These are phyloP conservation scores for Blastobotrys americana DNA, from an alignment of 805 yeast genomes.

Conservation along the genomic window DNA sequence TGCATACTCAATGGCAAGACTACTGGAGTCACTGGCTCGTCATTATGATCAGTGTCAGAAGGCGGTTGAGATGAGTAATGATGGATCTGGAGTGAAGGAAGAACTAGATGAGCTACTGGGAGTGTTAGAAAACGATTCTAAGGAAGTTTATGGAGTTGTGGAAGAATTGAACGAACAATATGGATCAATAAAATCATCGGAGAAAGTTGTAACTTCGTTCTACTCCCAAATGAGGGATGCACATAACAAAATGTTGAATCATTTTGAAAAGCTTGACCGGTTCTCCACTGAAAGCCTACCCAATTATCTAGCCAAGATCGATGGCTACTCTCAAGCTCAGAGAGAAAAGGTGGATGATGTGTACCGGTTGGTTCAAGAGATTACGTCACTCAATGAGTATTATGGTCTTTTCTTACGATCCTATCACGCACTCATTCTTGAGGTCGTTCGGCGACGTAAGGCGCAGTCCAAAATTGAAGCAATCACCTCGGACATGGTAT, in stretches of 20 bases:
- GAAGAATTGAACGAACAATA: constrained; percentile 21
- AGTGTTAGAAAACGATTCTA: constrained; percentile 38
- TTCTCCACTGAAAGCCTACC: constrained; percentile 19
- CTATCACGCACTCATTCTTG: constrained; percentile 46
- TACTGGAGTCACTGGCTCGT: constrained; percentile 63
- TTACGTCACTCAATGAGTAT: constrained; percentile 40
- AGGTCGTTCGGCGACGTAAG: constrained; percentile 43
- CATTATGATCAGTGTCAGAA: constrained; percentile 75
- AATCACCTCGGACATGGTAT: constrained; percentile 38
- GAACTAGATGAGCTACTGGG: constrained; percentile 48
- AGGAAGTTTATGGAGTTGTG: constrained; percentile 28
- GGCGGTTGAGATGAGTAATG: constrained; percentile 37
- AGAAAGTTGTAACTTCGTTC: constrained; percentile 17
- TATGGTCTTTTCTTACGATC: constrained; percentile 45
- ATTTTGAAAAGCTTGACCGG: constrained; percentile 13
- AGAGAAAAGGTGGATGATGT: constrained; percentile 24
- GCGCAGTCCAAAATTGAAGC: constrained; percentile 36
- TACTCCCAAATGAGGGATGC: constrained; percentile 20
- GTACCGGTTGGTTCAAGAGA: constrained; percentile 29
- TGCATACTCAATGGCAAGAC: constrained; percentile 63
- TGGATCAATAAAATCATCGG: constrained; percentile 15
- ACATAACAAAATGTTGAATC: constrained; percentile 20
- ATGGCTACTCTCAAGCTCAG: constrained; percentile 19
- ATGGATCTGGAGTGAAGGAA: constrained; percentile 24
- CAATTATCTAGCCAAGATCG: constrained; percentile 16